Evolutionary conservation across 108 stramenopile genomes (phyloP), one percentile per base, ranked within the genome.

Genomic region (Epipyxis sp.): DNA sequence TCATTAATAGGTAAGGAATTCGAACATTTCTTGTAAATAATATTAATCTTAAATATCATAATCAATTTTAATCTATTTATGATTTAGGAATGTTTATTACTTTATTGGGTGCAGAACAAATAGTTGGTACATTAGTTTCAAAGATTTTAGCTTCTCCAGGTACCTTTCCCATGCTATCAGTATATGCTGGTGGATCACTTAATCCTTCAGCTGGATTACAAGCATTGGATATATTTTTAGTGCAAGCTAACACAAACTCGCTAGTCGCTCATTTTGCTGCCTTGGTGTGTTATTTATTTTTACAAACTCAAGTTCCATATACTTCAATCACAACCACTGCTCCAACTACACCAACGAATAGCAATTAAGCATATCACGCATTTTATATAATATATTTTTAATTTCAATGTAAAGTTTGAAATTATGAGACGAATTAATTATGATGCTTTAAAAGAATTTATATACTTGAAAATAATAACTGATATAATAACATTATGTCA

Each of bases 261-360:
- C 20, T 50, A 50, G 46, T 50, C 13, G 46, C 46, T 50, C 46
- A 50, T 50, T 50, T 50, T 50, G 46, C 46, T 50, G 6, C 46
- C 13, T 50, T 50, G 46, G 6, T 50, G 20, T 50, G 46, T 50
- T 50, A 50, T 50, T 13, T 50, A 13, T 20, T 50, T 13, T 50
- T 50, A 50, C 46, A 50, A 50, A 50, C 46, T 13, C 46, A 50
- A n/a, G n/a, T n/a, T n/a, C n/a, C n/a, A n/a, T n/a, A n/a, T n/a
- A n/a, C n/a, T n/a, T n/a, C n/a, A n/a, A n/a, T n/a, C n/a, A n/a
- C n/a, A n/a, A n/a, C n/a, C n/a, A n/a, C n/a, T n/a, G n/a, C n/a
- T n/a, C n/a, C n/a, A n/a, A n/a, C n/a, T n/a, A n/a, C n/a, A n/a
- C n/a, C n/a, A n/a, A n/a, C n/a, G n/a, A n/a, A n/a, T n/a, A n/a